A percentile compares a stretch with the other conserved stretches of the same genome.
phyloP scores from a whole-genome alignment of 768 basidiomycete species.

The Boletellus sp. region DNA sequence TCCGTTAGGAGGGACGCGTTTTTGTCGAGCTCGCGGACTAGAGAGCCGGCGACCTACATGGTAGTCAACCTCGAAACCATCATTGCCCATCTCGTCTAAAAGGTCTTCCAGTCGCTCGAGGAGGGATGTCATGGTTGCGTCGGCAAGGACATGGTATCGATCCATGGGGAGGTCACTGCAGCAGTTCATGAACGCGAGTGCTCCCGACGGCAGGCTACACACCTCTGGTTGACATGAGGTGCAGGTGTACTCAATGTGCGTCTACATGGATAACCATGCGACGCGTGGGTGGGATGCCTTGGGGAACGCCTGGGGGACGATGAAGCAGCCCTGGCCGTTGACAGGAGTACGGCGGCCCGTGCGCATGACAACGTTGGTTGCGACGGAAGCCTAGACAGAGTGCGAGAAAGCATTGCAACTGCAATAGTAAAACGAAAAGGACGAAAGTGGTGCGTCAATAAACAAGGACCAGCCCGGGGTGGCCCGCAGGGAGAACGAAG shows the following conservation, averaged over 20 bases:
- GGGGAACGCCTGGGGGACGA: neutral
- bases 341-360: conserved; percentile 1
- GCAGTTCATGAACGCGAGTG: neutral
- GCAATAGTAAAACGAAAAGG: neutral
- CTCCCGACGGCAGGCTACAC: conserved; percentile 2
- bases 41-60: conserved; percentile 49
- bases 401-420: conserved; percentile 18
- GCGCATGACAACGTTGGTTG: conserved; percentile 5
- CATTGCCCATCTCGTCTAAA: conserved; percentile 54
- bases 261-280: conserved; percentile 10
- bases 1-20: conserved; percentile 11
- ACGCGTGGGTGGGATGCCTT: neutral
- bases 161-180: conserved; percentile 54
- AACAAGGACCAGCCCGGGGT: neutral
- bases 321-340: conserved; percentile 2
- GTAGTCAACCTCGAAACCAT: conserved; percentile 82
- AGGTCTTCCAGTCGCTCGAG: conserved; percentile 72
- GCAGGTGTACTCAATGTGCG: conserved; percentile 46
- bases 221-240: conserved; percentile 58
- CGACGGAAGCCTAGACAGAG: conserved; percentile 13
- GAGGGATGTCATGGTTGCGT: conserved; percentile 71
- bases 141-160: conserved; percentile 68
- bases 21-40: neutral
- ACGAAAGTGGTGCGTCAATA: neutral
- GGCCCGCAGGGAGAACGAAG: too few relatives aligned